A percentile compares a stretch with the other conserved stretches of the same genome.
Conservation (phyloP, 495 filamentous ascomycete species). For the Daldinia bambusicola region DNA sequence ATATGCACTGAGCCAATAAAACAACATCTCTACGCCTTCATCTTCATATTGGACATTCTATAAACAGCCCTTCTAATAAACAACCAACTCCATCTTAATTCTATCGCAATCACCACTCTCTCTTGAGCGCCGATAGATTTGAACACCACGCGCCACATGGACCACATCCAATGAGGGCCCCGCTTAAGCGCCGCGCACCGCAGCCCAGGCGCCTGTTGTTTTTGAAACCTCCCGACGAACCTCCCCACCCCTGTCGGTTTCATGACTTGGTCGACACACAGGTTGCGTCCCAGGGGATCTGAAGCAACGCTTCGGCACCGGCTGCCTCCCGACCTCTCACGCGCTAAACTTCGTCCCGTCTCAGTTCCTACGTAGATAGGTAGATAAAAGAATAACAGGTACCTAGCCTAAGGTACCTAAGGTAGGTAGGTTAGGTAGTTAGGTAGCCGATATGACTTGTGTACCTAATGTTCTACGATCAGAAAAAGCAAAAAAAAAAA, state of each 20-base stretch:
- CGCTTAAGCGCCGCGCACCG: slow-evolving; percentile 39
- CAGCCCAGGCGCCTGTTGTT: slow-evolving; percentile 42
- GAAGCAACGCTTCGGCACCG: slow-evolving; percentile 4
- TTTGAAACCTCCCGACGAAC: slow-evolving; percentile 19
- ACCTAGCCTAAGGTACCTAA: too few species aligned
- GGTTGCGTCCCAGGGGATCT: neutral
- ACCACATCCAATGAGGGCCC: slow-evolving; percentile 26
- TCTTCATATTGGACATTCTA: neutral
- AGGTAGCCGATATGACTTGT: too few species aligned
- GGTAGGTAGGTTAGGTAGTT: too few species aligned
- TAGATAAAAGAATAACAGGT: too few species aligned
- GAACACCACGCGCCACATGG: slow-evolving; percentile 7
- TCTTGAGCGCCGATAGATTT: slow-evolving; percentile 24
- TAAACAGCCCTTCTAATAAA: too few species aligned
- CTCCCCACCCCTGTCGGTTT: slow-evolving; percentile 36
- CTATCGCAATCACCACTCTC: slow-evolving; percentile 11
- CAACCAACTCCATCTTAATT: neutral
- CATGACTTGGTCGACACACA: slow-evolving; percentile 38
- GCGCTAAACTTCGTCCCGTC: neutral
- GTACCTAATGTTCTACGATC: too few species aligned
- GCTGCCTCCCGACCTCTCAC: slow-evolving; percentile 16
- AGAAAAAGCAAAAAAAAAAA: too few species aligned
- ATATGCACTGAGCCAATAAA: too few species aligned
- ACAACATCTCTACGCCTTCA: neutral
- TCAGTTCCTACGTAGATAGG: too few species aligned